These are phyloP conservation scores for Flaveria linearis DNA, from an alignment of 129 eudicot genomes.

Conservation along the genomic window DNA sequence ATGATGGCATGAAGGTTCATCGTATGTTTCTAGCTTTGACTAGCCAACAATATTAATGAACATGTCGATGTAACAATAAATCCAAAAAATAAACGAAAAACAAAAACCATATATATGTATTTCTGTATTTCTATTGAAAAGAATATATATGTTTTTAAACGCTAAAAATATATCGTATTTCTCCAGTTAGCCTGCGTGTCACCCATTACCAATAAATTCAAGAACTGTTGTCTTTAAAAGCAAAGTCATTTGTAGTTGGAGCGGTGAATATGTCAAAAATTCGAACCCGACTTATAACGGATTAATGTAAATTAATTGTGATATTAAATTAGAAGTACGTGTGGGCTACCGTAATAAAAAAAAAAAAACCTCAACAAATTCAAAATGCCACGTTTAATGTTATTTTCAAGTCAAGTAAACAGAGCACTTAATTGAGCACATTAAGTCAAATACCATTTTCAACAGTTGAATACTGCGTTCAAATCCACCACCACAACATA, in stretches of 20 bases:
- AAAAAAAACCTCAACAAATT: neutral
- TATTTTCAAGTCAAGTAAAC: conserved; percentile 41
- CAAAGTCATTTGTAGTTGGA: too few relatives aligned
- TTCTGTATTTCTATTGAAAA: neutral
- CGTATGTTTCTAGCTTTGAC: conserved; percentile 20
- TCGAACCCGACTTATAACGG: too few relatives aligned
- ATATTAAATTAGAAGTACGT: too few relatives aligned
- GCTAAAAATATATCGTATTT: neutral
- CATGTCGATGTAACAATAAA: too few relatives aligned
- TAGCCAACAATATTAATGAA: neutral
- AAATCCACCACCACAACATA: conserved; percentile 33
- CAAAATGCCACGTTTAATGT: conserved; percentile 18
- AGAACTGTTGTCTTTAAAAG: neutral
- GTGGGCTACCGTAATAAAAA: too few relatives aligned
- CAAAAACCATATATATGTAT: neutral
- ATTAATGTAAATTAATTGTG: too few relatives aligned
- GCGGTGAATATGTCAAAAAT: too few relatives aligned
- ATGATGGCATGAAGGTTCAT: conserved; percentile 10
- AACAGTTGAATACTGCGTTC: conserved; percentile 27
- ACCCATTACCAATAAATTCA: neutral
- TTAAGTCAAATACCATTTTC: conserved; percentile 22
- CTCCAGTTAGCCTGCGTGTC: neutral
- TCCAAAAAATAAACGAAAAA: neutral
- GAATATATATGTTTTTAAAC: neutral
- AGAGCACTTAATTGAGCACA: conserved; percentile 24